Evolutionary conservation across 352 stramenopile genomes (phyloP).

Genomic region (Saprolegnia parasitica): DNA sequence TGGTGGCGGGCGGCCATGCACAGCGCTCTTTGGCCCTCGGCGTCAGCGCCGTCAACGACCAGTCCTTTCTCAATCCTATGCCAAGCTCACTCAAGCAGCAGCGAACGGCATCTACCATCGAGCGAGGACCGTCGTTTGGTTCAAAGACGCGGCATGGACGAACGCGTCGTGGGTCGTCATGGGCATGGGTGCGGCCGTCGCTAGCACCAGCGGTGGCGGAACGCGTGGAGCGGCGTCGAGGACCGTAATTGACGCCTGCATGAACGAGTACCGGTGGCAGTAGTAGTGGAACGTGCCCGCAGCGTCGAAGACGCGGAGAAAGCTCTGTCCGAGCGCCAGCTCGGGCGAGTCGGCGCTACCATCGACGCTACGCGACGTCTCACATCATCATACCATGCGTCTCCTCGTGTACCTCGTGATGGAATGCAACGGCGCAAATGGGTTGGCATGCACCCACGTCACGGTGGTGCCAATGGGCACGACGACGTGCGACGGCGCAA

Average conservation of each 20-base stretch:
- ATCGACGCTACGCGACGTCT: background rate
- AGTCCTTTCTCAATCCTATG: slow-evolving; percentile 47
- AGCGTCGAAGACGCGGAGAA: background rate
- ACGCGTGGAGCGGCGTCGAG: background rate
- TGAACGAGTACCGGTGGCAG: slow-evolving; percentile 22
- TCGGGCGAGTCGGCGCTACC: slow-evolving; percentile 11
- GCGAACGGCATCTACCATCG: slow-evolving; percentile 36
- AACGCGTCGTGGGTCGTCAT: slow-evolving; percentile 42
- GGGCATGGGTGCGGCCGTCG: background rate
- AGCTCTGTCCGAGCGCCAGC: background rate
- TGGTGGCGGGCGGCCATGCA: slow-evolving; percentile 56
- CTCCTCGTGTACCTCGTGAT: slow-evolving; percentile 11
- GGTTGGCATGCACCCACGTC: slow-evolving; percentile 21
- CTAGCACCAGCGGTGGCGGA: background rate
- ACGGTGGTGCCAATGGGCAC: background rate
- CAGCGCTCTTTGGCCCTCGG: slow-evolving; percentile 45
- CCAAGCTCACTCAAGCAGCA: background rate
- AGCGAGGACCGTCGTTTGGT: slow-evolving; percentile 55
- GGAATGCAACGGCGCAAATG: slow-evolving; percentile 1
- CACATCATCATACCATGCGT: background rate
- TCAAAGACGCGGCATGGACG: slow-evolving; percentile 59
- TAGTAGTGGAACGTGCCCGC: slow-evolving; percentile 21
- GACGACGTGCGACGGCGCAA: background rate
- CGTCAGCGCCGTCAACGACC: slow-evolving; percentile 46
- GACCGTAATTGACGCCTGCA: slow-evolving; percentile 8